Evolutionary conservation across 306 rosid genomes (phyloP).

Genomic region (Rosa chinensis): DNA sequence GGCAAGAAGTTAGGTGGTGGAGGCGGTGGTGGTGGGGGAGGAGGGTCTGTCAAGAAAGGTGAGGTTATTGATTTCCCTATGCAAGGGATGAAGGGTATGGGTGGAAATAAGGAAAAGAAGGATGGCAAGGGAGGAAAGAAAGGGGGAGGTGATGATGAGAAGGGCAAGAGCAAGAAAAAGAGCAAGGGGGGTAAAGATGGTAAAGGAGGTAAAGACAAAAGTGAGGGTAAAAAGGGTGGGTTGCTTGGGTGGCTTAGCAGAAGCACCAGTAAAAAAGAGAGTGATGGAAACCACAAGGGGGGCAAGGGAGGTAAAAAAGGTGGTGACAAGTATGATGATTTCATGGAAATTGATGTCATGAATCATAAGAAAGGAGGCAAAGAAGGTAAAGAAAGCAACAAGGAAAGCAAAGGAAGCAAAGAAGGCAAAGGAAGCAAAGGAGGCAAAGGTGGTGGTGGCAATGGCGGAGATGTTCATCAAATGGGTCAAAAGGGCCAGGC

Average conservation of each 20-base stretch:
- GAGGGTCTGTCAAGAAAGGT: constrained; percentile 57
- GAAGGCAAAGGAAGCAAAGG: constrained; percentile 13
- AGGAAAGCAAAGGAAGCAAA: constrained; percentile 1
- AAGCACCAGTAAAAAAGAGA: constrained; percentile 40
- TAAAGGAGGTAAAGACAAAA: constrained; percentile 11
- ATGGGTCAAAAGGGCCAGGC: constrained; percentile 11
- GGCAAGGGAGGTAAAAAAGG: constrained; percentile 48
- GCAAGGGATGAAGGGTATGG: constrained; percentile 44
- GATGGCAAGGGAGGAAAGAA: constrained; percentile 53
- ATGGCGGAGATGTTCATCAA: constrained; percentile 12
- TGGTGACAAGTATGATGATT: constrained; percentile 38
- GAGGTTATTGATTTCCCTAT: constrained; percentile 62
- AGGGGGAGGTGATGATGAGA: constrained; percentile 31
- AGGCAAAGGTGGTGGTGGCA: constrained; percentile 20
- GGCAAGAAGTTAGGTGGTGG: constrained; percentile 44
- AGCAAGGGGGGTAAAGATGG: constrained; percentile 34
- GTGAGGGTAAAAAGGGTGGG: constrained; percentile 29
- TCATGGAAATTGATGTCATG: constrained; percentile 50
- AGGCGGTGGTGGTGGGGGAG: constrained; percentile 33
- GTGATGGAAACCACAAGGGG: constrained; percentile 30
- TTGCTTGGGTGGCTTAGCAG: constrained; percentile 49
- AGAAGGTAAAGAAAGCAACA: background rate
- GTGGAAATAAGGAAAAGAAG: constrained; percentile 47
- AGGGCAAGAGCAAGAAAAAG: constrained; percentile 46
- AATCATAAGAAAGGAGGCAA: constrained; percentile 47